Conservation (phyloP, 257 asterid genomes). For the Primulina eburnea region DNA sequence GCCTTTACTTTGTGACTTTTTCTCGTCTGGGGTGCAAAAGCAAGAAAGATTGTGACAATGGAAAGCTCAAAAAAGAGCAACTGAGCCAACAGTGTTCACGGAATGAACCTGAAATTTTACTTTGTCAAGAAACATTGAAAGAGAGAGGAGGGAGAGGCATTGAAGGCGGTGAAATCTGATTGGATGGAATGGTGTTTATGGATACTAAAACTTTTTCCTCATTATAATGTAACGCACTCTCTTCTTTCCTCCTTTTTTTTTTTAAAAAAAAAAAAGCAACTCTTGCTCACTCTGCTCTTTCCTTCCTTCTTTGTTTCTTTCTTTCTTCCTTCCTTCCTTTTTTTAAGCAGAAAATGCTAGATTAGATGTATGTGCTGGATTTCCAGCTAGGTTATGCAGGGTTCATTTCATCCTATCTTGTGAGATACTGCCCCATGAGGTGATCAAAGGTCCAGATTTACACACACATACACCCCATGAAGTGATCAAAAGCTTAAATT, state of each 20-base stretch:
- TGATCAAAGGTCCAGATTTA: no score
- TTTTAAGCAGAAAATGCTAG: not conserved
- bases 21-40: constrained; percentile 32
- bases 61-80: constrained; percentile 30
- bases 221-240: constrained; percentile 29
- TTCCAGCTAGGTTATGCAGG: constrained; percentile 19
- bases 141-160: constrained; percentile 27
- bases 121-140: constrained; percentile 18
- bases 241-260: constrained; percentile 24
- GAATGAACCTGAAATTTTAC: constrained; percentile 39
- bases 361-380: constrained; percentile 37
- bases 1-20: constrained; percentile 44
- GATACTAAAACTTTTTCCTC: constrained; percentile 51
- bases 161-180: constrained; percentile 66
- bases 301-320: not conserved
- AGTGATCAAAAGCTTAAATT: no score
- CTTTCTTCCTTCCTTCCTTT: not conserved
- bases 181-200: constrained; percentile 71
- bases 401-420: no score
- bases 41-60: constrained; percentile 32
- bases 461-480: no score
- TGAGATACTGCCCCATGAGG: no score
- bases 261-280: constrained; percentile 24
- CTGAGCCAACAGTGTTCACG: constrained; percentile 34
- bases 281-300: not conserved